phyloP scores from a whole-genome alignment of 202 grass and related monocot genomes.

The Elaeis oleifera region DNA sequence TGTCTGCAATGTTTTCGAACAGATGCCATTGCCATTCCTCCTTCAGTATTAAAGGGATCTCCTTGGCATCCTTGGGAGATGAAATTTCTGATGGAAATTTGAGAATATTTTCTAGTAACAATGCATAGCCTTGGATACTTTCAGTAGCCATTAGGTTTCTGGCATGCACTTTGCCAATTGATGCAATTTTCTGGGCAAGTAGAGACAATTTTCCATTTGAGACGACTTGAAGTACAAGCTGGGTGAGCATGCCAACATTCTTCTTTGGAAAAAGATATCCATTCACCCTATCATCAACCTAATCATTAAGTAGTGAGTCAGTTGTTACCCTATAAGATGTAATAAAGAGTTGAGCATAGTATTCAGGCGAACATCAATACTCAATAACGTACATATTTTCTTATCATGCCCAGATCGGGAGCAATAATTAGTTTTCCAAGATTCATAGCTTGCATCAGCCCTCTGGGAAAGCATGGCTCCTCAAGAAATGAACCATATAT shows the following conservation, averaged over 20 bases:
- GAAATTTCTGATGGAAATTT: slow-evolving; percentile 58
- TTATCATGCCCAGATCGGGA: slow-evolving; percentile 74
- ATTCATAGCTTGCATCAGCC: slow-evolving; percentile 75
- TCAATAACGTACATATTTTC: slow-evolving; percentile 63
- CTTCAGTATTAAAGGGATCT: slow-evolving; percentile 65
- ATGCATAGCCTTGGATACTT: slow-evolving; percentile 65
- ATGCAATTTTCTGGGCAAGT: slow-evolving; percentile 68
- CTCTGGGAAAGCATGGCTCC: slow-evolving; percentile 68
- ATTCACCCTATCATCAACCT: slow-evolving; percentile 87
- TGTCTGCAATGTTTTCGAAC: slow-evolving; percentile 51
- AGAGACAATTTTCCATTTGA: slow-evolving; percentile 62
- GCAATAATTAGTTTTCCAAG: slow-evolving; percentile 82
- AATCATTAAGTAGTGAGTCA: slow-evolving; percentile 23
- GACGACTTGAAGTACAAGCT: slow-evolving; percentile 47
- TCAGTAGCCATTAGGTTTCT: slow-evolving; percentile 83
- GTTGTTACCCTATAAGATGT: slow-evolving; percentile 19
- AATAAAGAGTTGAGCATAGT: slow-evolving; percentile 5
- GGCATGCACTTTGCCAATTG: slow-evolving; percentile 57
- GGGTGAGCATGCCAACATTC: slow-evolving; percentile 46
- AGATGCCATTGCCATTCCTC: slow-evolving; percentile 85
- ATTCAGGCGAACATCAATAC: slow-evolving; percentile 16
- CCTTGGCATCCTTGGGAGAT: slow-evolving; percentile 43
- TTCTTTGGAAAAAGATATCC: slow-evolving; percentile 71
- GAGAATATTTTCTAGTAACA: slow-evolving; percentile 66
- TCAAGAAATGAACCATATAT: slow-evolving; percentile 89